These are phyloP conservation scores for Petunia axillaris DNA, from an alignment of 257 asterid species.

Conservation along the genomic window DNA sequence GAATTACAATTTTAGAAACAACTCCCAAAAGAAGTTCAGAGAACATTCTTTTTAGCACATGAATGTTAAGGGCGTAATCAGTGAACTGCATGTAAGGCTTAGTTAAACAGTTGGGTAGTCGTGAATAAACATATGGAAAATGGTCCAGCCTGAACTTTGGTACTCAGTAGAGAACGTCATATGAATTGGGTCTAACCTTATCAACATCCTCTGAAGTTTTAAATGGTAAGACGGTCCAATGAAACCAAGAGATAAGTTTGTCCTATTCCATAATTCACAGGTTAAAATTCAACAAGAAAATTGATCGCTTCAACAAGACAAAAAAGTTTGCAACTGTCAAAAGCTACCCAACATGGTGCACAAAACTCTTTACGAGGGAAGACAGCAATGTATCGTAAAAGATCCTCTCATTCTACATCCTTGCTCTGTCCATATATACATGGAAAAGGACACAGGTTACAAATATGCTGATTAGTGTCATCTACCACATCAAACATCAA, in stretches of 20 bases:
- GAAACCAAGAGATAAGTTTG: background rate
- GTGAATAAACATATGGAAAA: background rate
- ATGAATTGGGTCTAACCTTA: background rate
- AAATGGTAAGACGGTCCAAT: background rate
- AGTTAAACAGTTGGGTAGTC: too few species aligned
- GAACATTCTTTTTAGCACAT: too few species aligned
- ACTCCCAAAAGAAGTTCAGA: too few species aligned
- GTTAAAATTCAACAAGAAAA: background rate
- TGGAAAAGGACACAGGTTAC: background rate
- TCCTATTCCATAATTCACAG: background rate
- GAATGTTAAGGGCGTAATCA: too few species aligned
- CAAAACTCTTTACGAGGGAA: background rate
- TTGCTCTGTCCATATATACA: background rate
- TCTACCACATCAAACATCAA: conserved; percentile 37
- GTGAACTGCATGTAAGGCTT: too few species aligned
- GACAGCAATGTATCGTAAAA: background rate
- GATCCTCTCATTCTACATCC: too few species aligned
- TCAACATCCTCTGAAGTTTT: background rate
- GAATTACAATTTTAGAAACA: too few species aligned
- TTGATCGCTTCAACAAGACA: background rate
- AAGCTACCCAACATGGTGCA: background rate
- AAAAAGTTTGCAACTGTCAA: background rate
- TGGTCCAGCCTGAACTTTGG: background rate
- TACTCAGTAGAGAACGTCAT: background rate
- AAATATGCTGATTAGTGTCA: background rate